These are phyloP conservation scores for Nymphaea colorata DNA, from an alignment of 164 flowering plant species.

Conservation along the genomic window DNA sequence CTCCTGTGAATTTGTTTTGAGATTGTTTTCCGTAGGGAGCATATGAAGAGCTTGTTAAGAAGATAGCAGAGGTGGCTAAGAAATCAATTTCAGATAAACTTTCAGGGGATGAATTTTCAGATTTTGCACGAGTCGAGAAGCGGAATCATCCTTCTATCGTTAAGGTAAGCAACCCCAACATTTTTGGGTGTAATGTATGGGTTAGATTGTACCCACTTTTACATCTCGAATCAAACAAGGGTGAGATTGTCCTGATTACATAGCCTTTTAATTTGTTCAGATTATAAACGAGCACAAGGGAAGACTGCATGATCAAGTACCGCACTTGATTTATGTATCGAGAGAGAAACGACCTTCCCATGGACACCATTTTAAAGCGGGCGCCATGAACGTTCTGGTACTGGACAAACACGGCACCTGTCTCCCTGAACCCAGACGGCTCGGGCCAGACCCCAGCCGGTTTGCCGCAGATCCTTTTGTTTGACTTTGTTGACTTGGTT, in stretches of 20 bases:
- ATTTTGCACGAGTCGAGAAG: conserved; percentile 22
- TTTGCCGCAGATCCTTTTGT: not conserved
- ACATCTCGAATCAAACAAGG: not conserved
- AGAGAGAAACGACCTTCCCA: conserved; percentile 55
- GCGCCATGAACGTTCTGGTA: conserved; percentile 71
- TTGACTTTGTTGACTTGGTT: not conserved
- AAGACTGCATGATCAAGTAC: conserved; percentile 23
- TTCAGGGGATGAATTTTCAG: conserved; percentile 14
- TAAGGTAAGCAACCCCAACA: conserved; percentile 24
- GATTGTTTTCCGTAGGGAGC: conserved; percentile 15
- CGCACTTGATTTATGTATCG: conserved; percentile 44
- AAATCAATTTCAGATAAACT: not conserved
- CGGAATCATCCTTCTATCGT: conserved; percentile 33
- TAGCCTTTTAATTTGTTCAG: conserved; percentile 8
- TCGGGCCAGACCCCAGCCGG: not conserved
- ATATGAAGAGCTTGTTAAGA: conserved; percentile 29
- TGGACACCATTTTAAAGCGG: conserved; percentile 57
- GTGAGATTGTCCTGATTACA: too few species aligned
- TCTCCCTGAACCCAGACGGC: not conserved
- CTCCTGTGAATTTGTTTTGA: not conserved
- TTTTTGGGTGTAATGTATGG: too few species aligned
- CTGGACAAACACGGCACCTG: not conserved
- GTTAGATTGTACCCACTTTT: not conserved
- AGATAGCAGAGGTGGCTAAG: conserved; percentile 24
- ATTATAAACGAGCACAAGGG: conserved; percentile 43